These are phyloP conservation scores for Fusarium cicatricum DNA, from an alignment of 2,329 filamentous ascomycete genomes.

Conservation along the genomic window DNA sequence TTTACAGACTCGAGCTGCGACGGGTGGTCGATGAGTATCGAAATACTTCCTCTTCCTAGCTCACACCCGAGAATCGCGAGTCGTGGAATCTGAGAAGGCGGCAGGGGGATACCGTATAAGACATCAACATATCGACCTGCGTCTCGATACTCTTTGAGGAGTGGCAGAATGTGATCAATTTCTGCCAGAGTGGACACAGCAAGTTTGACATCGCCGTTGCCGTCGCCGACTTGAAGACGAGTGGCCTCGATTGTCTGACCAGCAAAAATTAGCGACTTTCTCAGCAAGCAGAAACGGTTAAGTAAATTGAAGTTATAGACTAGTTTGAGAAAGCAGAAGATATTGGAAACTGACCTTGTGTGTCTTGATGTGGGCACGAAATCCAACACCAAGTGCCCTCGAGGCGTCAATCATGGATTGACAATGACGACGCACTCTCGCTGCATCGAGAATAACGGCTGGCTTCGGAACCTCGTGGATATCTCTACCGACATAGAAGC, in stretches of 20 bases:
- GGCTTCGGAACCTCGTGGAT: conserved; percentile 58
- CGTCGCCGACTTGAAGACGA: conserved; percentile 60
- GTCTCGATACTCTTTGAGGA: conserved; percentile 53
- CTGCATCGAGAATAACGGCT: conserved; percentile 62
- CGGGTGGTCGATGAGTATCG: conserved; percentile 66
- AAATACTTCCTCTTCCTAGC: conserved; percentile 57
- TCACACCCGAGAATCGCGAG: conserved; percentile 55
- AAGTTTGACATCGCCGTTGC: conserved; percentile 54
- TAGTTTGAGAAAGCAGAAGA: too few relatives aligned
- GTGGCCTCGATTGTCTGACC: conserved; percentile 62
- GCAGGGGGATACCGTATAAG: conserved; percentile 68
- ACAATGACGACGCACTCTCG: conserved; percentile 64
- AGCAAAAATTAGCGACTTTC: accelerated
- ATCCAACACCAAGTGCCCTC: conserved; percentile 57
- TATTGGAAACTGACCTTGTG: conserved; percentile 60
- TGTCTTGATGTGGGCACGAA: conserved; percentile 71
- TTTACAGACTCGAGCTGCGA: conserved; percentile 51
- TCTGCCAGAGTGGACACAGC: conserved; percentile 68
- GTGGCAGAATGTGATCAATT: conserved; percentile 60
- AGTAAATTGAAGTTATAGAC: too few relatives aligned
- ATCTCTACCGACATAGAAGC: conserved; percentile 41
- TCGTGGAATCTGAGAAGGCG: conserved; percentile 60
- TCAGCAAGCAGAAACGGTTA: too few relatives aligned
- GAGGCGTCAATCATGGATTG: conserved; percentile 62
- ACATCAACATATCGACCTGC: conserved; percentile 45